These are phyloP conservation scores for Macrolepiota albuminosa DNA, from an alignment of 768 basidiomycete species.

Conservation along the genomic window DNA sequence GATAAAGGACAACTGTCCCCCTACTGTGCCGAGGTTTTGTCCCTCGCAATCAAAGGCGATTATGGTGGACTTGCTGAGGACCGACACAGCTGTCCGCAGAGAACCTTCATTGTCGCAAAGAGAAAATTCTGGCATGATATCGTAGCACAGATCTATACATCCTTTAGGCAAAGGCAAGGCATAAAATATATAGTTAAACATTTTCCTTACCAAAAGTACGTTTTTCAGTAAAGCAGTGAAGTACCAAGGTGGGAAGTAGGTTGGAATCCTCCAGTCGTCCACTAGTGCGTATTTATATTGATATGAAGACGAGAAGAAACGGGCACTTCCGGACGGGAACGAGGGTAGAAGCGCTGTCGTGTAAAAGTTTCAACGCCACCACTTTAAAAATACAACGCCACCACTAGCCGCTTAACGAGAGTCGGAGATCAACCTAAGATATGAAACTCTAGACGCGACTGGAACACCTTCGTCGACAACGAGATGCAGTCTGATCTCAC, in stretches of 20 bases:
- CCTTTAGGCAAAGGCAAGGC: not conserved
- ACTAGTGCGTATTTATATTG: not conserved
- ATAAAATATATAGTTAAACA: not conserved
- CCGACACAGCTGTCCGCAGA: not conserved
- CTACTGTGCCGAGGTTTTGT: constrained; percentile 3
- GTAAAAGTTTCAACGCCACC: not conserved
- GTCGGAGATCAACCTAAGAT: not conserved
- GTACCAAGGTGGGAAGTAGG: not conserved
- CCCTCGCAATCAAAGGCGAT: constrained; percentile 16
- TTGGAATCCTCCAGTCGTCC: not conserved
- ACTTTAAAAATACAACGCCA: not conserved
- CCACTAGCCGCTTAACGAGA: not conserved
- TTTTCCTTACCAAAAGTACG: not conserved
- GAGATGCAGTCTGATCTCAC: not conserved
- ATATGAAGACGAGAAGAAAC: not conserved
- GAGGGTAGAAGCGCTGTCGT: not conserved
- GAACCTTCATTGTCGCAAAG: not conserved
- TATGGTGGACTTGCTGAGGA: not conserved
- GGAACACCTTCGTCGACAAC: not conserved
- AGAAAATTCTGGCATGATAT: not conserved
- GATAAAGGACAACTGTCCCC: constrained; percentile 11
- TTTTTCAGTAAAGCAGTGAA: not conserved
- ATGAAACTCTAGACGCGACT: not conserved
- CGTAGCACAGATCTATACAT: not conserved
- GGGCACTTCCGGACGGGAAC: not conserved